Conservation (phyloP, 345 rosid species). For the Murraya koenigii region DNA sequence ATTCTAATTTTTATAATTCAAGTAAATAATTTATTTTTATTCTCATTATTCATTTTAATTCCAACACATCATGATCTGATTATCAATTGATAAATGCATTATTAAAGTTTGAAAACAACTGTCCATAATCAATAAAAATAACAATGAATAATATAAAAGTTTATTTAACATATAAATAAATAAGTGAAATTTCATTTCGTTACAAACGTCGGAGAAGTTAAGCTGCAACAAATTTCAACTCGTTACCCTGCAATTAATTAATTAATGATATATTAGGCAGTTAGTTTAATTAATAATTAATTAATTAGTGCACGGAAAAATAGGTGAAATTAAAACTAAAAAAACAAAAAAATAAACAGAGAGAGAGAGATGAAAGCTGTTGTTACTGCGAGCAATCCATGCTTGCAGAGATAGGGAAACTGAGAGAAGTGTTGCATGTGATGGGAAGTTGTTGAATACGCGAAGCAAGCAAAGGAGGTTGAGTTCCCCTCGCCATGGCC, state of each 20-base stretch:
- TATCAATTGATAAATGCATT: too few relatives aligned
- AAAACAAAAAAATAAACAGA: too few relatives aligned
- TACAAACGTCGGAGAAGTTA: neutral
- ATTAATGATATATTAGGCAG: too few relatives aligned
- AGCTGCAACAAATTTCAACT: neutral
- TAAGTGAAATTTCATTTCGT: too few relatives aligned
- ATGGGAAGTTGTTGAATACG: conserved; percentile 37
- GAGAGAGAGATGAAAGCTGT: neutral
- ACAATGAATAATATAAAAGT: neutral
- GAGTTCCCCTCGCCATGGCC: conserved; percentile 28
- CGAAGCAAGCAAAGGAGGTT: conserved; percentile 32
- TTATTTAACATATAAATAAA: neutral
- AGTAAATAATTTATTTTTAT: too few relatives aligned
- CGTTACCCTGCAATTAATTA: neutral
- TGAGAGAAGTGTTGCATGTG: conserved; percentile 39
- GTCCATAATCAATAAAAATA: too few relatives aligned
- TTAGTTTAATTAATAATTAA: neutral
- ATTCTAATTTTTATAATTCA: accelerated
- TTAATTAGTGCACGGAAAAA: neutral
- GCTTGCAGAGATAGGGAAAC: conserved; percentile 47
- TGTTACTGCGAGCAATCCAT: conserved; percentile 32
- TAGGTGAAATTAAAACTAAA: neutral
- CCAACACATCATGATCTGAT: too few relatives aligned
- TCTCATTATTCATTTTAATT: accelerated
- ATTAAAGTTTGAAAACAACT: too few relatives aligned